Conservation (phyloP, 176 grass and related monocot genomes). For the Aegilops bicornis region DNA sequence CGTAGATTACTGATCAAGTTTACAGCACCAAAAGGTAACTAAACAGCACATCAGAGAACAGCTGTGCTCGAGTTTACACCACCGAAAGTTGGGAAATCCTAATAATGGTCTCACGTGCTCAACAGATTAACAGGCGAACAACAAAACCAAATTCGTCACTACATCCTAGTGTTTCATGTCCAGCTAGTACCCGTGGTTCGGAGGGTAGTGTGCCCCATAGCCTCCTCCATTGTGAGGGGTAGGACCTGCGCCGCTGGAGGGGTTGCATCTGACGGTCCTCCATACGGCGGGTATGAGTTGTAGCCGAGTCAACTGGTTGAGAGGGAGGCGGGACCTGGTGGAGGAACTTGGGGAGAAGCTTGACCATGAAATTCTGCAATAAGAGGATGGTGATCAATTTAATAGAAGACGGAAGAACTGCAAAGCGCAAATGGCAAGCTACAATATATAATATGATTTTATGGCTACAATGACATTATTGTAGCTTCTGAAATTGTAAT, state of each 20-base stretch:
- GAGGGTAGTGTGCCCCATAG: constrained; percentile 60
- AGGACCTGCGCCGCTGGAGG: constrained; percentile 19
- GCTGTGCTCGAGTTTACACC: constrained; percentile 21
- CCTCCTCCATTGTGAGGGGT: constrained; percentile 47
- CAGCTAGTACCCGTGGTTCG: constrained; percentile 64
- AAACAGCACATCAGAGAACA: neutral
- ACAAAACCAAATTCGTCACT: constrained; percentile 5
- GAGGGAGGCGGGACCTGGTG: constrained; percentile 25
- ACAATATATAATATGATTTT: neutral
- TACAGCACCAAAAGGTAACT: neutral
- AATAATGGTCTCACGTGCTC: constrained; percentile 2
- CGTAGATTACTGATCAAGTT: neutral
- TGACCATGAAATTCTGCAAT: constrained; percentile 96
- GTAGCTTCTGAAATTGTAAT: neutral
- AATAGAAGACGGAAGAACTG: neutral
- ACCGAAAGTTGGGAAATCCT: constrained; percentile 22
- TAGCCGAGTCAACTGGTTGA: constrained; percentile 61
- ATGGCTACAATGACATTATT: neutral
- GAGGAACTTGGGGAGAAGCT: constrained; percentile 52
- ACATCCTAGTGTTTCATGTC: neutral
- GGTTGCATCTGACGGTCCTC: constrained; percentile 57
- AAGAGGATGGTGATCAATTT: neutral
- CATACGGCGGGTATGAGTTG: constrained; percentile 61
- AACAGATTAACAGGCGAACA: constrained; percentile 31
- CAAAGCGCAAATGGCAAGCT: neutral